Base-by-base conservation (phyloP, 306 rosid species). In the Castanea mollissima region DNA sequence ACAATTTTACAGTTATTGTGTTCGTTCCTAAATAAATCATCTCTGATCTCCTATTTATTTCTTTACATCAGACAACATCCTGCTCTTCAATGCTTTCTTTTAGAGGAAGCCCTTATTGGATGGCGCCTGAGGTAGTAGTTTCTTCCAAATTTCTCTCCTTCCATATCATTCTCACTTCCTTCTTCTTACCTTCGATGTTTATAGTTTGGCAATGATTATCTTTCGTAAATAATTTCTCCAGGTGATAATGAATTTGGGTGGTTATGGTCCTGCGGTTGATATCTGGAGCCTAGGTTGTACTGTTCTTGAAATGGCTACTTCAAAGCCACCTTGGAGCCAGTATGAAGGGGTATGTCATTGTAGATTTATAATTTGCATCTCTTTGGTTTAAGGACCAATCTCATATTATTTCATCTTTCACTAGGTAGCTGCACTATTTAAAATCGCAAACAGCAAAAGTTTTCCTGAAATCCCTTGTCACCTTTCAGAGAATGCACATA, bases 41-140 rank as follows among this genome's bases (percentile, higher is more conserved):
- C 54, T 12, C 54, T 49, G 54, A 49, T 49, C 54, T 49, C 54
- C 54, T 49, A 49, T 3, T 49, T 49, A 49, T 44, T 18, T 5
- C 44, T 21, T 74, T 41, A 8, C 46, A 81, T 62, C 91, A 94
- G 98, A 91, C 90, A 78, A 88, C 90, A 34, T 87, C 93, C 85
- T 85, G 92, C 78, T 59, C 88, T 46, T 88, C 97, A 4, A 89
- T 94, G 94, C 94, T 92, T 67, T 94, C 98, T 81, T 92, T 94
- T 92, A 94, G 92, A 79, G 98, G 97, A 73, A 94, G 98, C 86
- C 98, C 98, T 76, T 88, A 92, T 80, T 94, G 98, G 97, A 94
- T 94, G 98, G 98, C 98, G 44, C 98, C 98, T 13, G 98, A 94
- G 97, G 97, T 94, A 81, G 46, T 74, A 80, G 46, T 41, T 70